Evolutionary conservation across 139 green algal genomes (phyloP), one percentile per base, ranked within the genome.

Genomic region (Closterium sp.): DNA sequence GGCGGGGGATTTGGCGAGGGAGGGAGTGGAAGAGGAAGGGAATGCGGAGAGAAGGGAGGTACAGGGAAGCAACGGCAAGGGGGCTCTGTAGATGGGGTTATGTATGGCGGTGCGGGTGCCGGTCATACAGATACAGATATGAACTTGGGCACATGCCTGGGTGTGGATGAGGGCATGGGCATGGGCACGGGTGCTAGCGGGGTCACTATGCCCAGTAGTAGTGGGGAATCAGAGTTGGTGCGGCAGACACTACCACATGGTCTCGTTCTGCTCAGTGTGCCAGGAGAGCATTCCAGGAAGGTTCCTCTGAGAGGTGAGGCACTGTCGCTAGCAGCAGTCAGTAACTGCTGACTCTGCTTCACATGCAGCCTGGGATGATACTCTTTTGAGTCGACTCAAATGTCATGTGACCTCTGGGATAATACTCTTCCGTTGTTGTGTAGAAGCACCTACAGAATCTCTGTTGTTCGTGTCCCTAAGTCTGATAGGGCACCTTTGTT

Each of bases 1-100:
- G 27, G 62, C 5, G 3, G 62, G 62, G 17, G 97, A 90, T 94
- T 22, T 79, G 11, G 62, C 17, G 62, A 79, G 62, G 11, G 19
- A 24, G 17, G 17, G 2, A 79, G 11, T 22, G 62, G 62, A 6
- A 2, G 17, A 79, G 19, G 17, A 79, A 27, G 11, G 17, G 62
- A 79, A 79, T 79, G 62, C 27, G 17, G 19, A 79, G 62, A 79
- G 62, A 79, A 24, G 62, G 62, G 62, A 79, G 62, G 62, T 79
- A 13, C 62, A 19, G 62, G 17, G 62, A 79, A 79, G 62, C 13
- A 79, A 79, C 19, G 62, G 62, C 62, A 79, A 13, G 62, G 62
- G 19, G 62, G 62, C 1, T 13, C 19, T 79, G 62, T 27, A 13
- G 62, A 22, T 27, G 62, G 62, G 62, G 62, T 79, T 22, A 27